Percentiles rank a stretch among this genome's conserved stretches.
Conservation (phyloP, 2,329 filamentous ascomycete genomes). For the Arthrobotrys iridis region DNA sequence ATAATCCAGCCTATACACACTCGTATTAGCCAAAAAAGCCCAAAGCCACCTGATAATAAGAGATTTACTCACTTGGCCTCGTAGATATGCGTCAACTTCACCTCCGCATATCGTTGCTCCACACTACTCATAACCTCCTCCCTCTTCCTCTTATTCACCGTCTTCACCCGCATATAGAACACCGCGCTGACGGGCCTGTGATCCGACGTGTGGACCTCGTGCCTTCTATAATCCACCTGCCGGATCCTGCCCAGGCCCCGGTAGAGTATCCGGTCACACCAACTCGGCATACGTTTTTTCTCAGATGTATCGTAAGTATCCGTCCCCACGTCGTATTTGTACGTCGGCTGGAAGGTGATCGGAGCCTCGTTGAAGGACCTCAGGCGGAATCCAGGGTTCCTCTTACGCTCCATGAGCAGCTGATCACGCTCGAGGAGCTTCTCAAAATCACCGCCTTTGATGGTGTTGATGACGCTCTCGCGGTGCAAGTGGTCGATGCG, state of each 20-base stretch:
- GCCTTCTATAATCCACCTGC: constrained; percentile 85
- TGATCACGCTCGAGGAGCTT: constrained; percentile 95
- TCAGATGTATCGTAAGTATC: constrained; percentile 94
- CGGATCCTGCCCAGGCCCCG: constrained; percentile 82
- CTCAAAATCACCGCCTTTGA: constrained; percentile 79
- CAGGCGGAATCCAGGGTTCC: constrained; percentile 88
- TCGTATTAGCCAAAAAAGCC: constrained; percentile 24
- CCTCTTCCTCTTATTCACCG: constrained; percentile 74
- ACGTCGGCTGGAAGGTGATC: constrained; percentile 93
- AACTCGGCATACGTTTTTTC: constrained; percentile 91
- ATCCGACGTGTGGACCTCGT: constrained; percentile 90
- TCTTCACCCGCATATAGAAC: constrained; percentile 87
- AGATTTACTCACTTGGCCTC: constrained; percentile 77
- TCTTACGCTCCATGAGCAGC: constrained; percentile 84
- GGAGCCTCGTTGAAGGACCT: constrained; percentile 89
- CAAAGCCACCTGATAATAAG: background rate
- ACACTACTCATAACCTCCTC: constrained; percentile 76
- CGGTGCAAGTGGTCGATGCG: constrained; percentile 92
- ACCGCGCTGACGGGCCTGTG: constrained; percentile 89
- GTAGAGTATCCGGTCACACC: constrained; percentile 95
- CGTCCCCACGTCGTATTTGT: constrained; percentile 97
- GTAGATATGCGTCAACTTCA: constrained; percentile 73
- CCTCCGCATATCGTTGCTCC: constrained; percentile 76
- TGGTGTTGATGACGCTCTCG: constrained; percentile 86
- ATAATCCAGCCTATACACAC: constrained; percentile 69